Evolutionary conservation across 108 stramenopile genomes (phyloP).

Genomic region (Fragilariopsis cylindrus): DNA sequence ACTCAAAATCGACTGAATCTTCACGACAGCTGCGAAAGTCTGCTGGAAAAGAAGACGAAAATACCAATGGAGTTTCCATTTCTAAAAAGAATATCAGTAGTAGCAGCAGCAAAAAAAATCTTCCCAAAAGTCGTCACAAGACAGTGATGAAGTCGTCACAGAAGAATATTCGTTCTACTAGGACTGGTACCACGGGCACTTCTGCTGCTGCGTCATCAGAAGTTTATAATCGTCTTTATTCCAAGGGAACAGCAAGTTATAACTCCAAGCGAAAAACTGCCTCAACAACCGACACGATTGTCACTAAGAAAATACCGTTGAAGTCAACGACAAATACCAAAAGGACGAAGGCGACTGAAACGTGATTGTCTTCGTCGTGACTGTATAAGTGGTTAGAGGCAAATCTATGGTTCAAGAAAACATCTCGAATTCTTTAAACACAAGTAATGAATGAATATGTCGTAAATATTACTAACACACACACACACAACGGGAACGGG

Average conservation of each 20-base stretch:
- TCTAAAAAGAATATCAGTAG: conserved; percentile 2
- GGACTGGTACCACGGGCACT: neutral
- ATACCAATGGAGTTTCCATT: neutral
- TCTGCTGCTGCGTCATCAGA: conserved; percentile 3
- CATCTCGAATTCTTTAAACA: too few relatives aligned
- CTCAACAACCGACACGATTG: neutral
- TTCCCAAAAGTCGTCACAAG: neutral
- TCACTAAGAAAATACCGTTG: neutral
- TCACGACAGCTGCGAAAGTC: conserved; percentile 1
- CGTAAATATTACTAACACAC: too few relatives aligned
- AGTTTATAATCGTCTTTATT: conserved; percentile 13
- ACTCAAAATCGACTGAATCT: conserved; percentile 21
- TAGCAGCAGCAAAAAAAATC: neutral
- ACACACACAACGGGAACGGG: too few relatives aligned
- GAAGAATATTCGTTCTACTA: neutral
- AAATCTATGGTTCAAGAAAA: too few relatives aligned
- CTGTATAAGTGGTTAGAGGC: too few relatives aligned
- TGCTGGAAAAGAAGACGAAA: conserved; percentile 3
- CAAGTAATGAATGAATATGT: too few relatives aligned
- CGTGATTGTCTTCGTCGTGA: too few relatives aligned
- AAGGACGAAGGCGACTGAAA: too few relatives aligned
- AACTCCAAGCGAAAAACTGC: conserved; percentile 15
- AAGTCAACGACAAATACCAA: too few relatives aligned
- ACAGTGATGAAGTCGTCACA: neutral
- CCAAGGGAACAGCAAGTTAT: conserved; percentile 29